Evolutionary conservation across 2,329 filamentous ascomycete genomes (phyloP).

Genomic region (Penicillium sp.): DNA sequence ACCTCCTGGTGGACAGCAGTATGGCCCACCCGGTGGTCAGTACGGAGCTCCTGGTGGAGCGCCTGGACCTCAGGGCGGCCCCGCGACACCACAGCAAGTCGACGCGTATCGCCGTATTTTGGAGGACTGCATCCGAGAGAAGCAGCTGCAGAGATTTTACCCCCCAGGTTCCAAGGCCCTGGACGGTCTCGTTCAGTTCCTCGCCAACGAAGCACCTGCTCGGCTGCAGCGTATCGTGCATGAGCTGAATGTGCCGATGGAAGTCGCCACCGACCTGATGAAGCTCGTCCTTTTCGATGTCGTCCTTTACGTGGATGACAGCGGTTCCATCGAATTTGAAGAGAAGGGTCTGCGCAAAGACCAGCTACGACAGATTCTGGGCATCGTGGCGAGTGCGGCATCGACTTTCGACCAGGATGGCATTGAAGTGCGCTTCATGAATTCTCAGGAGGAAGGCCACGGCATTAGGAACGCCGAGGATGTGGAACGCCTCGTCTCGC

Average conservation of each 20-base stretch:
- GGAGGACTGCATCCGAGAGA: conserved; percentile 60
- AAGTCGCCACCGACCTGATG: conserved; percentile 64
- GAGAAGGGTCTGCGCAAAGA: conserved; percentile 67
- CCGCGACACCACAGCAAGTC: conserved; percentile 52
- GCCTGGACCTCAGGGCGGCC: conserved; percentile 34
- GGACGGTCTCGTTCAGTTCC: conserved; percentile 33
- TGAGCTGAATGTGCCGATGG: conserved; percentile 59
- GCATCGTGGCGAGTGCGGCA: conserved; percentile 64
- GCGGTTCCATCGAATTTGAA: conserved; percentile 69
- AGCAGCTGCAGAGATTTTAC: conserved; percentile 60
- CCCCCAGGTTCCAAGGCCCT: conserved; percentile 51
- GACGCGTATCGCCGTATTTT: conserved; percentile 59
- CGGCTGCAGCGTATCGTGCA: conserved; percentile 59
- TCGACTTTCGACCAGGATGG: conserved; percentile 71
- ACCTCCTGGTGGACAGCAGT: conserved; percentile 29
- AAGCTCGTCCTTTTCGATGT: conserved; percentile 65
- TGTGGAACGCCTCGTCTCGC: conserved; percentile 58
- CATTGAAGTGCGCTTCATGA: conserved; percentile 70
- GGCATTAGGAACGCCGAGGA: conserved; percentile 60
- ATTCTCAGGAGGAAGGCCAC: conserved; percentile 57
- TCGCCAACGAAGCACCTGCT: conserved; percentile 35
- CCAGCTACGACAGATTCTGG: conserved; percentile 65
- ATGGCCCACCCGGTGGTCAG: conserved; percentile 30
- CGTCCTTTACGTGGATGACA: conserved; percentile 67
- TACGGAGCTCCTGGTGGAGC: conserved; percentile 33